Conservation (phyloP, 1,139 yeast species). For the Debaryomyces sp. region DNA sequence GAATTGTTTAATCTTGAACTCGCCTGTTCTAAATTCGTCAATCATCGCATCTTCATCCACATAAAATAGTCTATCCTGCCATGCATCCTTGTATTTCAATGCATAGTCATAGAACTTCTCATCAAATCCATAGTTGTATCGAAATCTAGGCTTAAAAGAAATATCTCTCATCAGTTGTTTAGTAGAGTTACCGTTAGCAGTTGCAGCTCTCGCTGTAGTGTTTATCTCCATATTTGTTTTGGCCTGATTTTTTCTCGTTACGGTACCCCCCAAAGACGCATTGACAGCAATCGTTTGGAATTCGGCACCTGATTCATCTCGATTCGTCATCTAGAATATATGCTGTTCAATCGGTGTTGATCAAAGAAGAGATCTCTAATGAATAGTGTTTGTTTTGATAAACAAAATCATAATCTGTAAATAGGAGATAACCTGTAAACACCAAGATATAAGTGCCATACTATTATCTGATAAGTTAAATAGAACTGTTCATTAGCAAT, state of each 20-base stretch:
- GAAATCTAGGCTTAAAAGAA: constrained; percentile 38
- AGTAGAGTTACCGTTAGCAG: background rate
- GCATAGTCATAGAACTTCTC: constrained; percentile 28
- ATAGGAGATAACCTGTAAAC: constrained; percentile 4
- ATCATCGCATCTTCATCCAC: constrained; percentile 26
- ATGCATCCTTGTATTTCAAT: constrained; percentile 31
- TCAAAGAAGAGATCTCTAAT: background rate
- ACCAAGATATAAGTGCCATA: background rate
- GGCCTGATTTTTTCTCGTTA: background rate
- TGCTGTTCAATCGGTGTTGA: background rate
- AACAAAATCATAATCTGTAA: constrained; percentile 8
- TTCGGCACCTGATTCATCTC: background rate
- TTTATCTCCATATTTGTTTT: background rate
- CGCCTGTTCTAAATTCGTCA: constrained; percentile 5
- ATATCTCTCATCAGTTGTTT: constrained; percentile 24
- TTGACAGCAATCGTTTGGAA: constrained; percentile 3
- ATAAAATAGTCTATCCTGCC: constrained; percentile 39
- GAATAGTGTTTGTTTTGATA: background rate
- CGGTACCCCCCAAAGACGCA: background rate
- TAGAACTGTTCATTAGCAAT: background rate
- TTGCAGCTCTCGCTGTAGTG: background rate
- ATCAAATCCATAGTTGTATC: constrained; percentile 38
- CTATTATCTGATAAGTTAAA: background rate
- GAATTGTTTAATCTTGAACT: constrained; percentile 4
- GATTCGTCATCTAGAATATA: background rate